Base-by-base conservation (phyloP, 1,284 basidiomycete species). In the Ustilago crameri region DNA sequence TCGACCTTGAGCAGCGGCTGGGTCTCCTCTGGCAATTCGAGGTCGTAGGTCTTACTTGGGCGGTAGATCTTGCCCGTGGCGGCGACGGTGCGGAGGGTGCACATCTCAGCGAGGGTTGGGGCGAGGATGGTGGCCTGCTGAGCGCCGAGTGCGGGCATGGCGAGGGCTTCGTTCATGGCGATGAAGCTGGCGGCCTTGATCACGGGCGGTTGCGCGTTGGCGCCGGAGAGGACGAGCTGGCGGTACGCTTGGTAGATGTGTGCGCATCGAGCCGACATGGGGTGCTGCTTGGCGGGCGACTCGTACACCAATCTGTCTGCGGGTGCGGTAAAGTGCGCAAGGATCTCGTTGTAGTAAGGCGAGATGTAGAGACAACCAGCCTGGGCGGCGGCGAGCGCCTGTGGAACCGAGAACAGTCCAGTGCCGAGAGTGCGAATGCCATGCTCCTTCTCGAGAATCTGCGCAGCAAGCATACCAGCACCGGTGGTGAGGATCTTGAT, bases 401-500 rank as follows among this genome's bases (percentile, higher is more conserved):
- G 83, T 20, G 76, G 73, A 2, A 84, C 67, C 15, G 63, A 67
- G 72, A 83, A 84, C 14, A 84, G 66, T 2, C 77, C 70, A 1
- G 82, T 84, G n/a, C 81, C 83, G 27, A 84, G 68, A 2, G 81
- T 83, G 17, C 75, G 46, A 51, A 84, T 83, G 34, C 81, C 82
- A 20, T 72, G 74, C 41, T 78, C 67, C 45, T 63, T 63, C 42
- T 61, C 50, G 24, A 68, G 44, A 14, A 58, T 62, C 9, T 23
- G 14, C 1, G 82, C 78, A n/a, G 83, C 83, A 35, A 70, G 72
- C 52, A 84, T 78, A 34, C 80, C 82, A 8, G 82, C 74, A 9
- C 78, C 78, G 8, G 83, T 84, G 34, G 76, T 60, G 32, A 82
- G 83, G 44, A 84, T 77, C 68, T 84, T 84, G 76, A 84, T 81